Evolutionary conservation across 225 moss, liverwort and hornwort species (phyloP).

Genomic region (Polytrichum formosum): DNA sequence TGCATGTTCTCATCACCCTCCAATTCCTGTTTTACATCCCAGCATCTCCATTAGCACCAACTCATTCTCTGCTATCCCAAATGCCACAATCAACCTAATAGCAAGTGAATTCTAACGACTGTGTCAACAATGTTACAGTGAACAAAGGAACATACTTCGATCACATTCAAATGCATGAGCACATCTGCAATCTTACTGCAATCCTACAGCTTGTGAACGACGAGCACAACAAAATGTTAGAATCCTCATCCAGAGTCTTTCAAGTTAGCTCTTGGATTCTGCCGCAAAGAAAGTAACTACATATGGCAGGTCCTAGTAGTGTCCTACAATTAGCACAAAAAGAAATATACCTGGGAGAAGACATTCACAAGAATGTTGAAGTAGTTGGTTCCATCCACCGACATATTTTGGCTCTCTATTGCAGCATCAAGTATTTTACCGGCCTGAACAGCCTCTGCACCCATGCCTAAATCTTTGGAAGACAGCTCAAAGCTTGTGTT

Average conservation of each 20-base stretch:
- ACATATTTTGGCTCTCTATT: slow-evolving; percentile 87
- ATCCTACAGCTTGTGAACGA: no score
- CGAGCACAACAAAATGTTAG: no score
- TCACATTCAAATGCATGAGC: no score
- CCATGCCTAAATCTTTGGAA: slow-evolving; percentile 72
- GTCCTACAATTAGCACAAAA: not conserved
- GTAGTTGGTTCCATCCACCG: slow-evolving; percentile 78
- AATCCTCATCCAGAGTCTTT: no score
- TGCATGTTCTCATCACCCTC: slow-evolving; percentile 79
- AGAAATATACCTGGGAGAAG: slow-evolving; percentile 63
- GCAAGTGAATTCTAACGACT: no score
- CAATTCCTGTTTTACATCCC: slow-evolving; percentile 61
- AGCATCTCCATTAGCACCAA: not conserved
- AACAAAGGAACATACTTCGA: no score
- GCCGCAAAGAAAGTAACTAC: no score
- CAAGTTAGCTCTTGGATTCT: no score
- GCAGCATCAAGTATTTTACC: slow-evolving; percentile 83
- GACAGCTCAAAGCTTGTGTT: slow-evolving; percentile 79
- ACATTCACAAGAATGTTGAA: slow-evolving; percentile 91
- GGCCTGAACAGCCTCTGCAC: slow-evolving; percentile 59
- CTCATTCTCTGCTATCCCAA: no score
- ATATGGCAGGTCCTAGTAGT: not conserved
- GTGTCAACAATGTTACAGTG: no score
- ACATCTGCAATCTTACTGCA: no score
- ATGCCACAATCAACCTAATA: no score